Evolutionary conservation across 2,329 filamentous ascomycete genomes (phyloP).

Genomic region (Drechslerella coelobrocha): DNA sequence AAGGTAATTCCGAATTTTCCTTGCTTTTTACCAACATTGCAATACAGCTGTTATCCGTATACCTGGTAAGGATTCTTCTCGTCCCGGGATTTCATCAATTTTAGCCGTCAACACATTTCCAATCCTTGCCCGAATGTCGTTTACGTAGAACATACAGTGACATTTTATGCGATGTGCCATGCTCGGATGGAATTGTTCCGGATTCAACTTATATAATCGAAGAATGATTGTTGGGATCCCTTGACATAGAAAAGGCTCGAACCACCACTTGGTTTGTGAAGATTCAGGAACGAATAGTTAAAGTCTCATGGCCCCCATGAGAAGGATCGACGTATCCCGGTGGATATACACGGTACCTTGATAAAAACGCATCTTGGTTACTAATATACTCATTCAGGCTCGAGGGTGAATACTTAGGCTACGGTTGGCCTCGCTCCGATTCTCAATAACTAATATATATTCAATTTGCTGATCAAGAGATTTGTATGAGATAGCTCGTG

Average conservation of each 20-base stretch:
- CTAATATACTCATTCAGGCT: too few species aligned
- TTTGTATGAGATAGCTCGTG: too few species aligned
- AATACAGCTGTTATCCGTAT: constrained; percentile 1
- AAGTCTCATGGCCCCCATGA: too few species aligned
- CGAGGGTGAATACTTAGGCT: constrained; percentile 32
- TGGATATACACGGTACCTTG: too few species aligned
- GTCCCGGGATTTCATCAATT: constrained; percentile 14
- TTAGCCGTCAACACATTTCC: constrained; percentile 45
- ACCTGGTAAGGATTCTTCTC: constrained; percentile 35
- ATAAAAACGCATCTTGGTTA: too few species aligned
- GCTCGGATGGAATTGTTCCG: constrained; percentile 50
- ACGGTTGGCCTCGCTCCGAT: constrained; percentile 32
- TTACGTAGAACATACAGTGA: neutral
- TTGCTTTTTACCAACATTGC: neutral
- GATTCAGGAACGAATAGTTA: too few species aligned
- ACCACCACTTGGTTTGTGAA: too few species aligned
- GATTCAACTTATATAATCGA: constrained; percentile 6
- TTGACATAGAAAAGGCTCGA: neutral
- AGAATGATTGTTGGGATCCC: neutral
- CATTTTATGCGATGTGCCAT: neutral
- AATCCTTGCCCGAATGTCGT: constrained; percentile 1
- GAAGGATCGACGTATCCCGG: too few species aligned
- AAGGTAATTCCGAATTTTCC: constrained; percentile 40
- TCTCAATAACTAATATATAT: too few species aligned
- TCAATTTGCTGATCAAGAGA: too few species aligned